phyloP scores from a whole-genome alignment of 768 basidiomycete species.

The Boletus barrowsii region DNA sequence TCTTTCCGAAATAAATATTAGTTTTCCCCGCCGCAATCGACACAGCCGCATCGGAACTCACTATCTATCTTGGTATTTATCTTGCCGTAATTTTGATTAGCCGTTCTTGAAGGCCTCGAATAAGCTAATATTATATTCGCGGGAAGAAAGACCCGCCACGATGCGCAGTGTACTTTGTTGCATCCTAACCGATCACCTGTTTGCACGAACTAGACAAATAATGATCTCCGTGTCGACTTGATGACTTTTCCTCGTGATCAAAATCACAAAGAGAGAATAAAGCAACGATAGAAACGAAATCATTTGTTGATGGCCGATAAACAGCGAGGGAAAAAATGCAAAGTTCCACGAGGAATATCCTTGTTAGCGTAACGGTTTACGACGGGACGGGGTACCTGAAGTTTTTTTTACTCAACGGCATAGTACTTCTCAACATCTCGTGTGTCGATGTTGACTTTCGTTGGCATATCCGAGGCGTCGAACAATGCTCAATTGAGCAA shows the following conservation, averaged over 20 bases:
- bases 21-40: not conserved
- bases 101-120: constrained; percentile 6
- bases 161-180: not conserved
- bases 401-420: not conserved
- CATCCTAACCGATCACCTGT: not conserved
- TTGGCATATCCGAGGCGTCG: too few species aligned
- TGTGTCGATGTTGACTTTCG: too few species aligned
- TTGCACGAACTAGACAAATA: not conserved
- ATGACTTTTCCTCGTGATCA: constrained; percentile 1
- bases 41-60: constrained; percentile 15
- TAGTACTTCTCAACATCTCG: too few species aligned
- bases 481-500: too few species aligned
- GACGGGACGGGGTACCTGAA: constrained; percentile 12
- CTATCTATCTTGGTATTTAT: constrained; percentile 13
- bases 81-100: constrained; percentile 16
- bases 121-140: constrained; percentile 14
- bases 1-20: not conserved
- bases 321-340: constrained; percentile 9
- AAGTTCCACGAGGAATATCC: constrained; percentile 2
- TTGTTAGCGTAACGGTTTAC: constrained; percentile 16
- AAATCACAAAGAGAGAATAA: not conserved
- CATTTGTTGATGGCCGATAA: not conserved
- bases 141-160: constrained; percentile 6
- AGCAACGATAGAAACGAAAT: not conserved
- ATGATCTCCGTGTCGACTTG: constrained; percentile 1